A percentile compares a stretch with the other conserved stretches of the same genome.
Conservation (phyloP, 805 yeast species). For the Candida nanaspora region DNA sequence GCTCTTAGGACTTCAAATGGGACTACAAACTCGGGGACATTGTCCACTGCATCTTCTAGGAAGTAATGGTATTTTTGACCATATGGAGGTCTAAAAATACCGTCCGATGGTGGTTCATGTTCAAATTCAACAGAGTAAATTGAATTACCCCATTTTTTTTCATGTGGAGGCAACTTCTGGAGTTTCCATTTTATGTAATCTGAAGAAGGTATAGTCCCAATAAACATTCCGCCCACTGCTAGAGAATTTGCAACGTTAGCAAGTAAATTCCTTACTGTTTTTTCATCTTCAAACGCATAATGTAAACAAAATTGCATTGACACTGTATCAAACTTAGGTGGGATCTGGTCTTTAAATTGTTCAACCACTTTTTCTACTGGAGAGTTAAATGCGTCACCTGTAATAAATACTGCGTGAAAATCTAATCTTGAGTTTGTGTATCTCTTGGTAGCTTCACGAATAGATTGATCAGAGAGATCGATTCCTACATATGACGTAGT, state of each 20-base stretch:
- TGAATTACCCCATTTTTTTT: conserved; percentile 74
- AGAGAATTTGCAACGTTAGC: conserved; percentile 71
- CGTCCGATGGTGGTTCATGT: conserved; percentile 68
- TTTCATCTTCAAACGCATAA: conserved; percentile 87
- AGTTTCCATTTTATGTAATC: conserved; percentile 72
- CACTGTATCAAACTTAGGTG: conserved; percentile 82
- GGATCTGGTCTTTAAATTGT: conserved; percentile 54
- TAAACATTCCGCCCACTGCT: conserved; percentile 75
- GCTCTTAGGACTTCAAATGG: conserved; percentile 85
- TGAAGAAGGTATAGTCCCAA: conserved; percentile 92
- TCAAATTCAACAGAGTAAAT: conserved; percentile 78
- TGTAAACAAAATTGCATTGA: conserved; percentile 91
- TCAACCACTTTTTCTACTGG: conserved; percentile 61
- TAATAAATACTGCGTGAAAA: conserved; percentile 61
- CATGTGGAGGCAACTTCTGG: conserved; percentile 41
- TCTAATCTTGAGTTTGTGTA: conserved; percentile 45
- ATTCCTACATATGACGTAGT: conserved; percentile 79
- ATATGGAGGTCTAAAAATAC: conserved; percentile 64
- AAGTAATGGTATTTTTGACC: conserved; percentile 82
- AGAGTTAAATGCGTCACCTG: conserved; percentile 84
- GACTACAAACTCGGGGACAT: conserved; percentile 94
- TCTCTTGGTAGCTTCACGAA: conserved; percentile 76
- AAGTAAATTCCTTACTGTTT: conserved; percentile 64
- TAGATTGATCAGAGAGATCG: conserved; percentile 85
- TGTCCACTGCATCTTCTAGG: conserved; percentile 88